Base-by-base conservation (phyloP, 2,329 filamentous ascomycete genomes). In the Botryosphaeria dothidea region DNA sequence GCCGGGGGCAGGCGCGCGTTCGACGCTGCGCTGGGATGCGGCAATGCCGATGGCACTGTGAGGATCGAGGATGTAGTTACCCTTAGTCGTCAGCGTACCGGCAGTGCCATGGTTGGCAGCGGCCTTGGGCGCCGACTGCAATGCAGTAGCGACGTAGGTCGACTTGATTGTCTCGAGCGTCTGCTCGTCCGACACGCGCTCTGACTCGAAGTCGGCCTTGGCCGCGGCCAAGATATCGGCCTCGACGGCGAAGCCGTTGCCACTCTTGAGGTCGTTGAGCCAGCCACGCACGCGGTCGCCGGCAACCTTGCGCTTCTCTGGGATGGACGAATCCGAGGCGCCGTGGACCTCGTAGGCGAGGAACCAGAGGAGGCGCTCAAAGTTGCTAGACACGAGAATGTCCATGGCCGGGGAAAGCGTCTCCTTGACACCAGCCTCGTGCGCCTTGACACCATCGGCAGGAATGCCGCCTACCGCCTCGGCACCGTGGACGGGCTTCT, bases 391-490 rank as follows among this genome's bases (percentile, higher is more conserved):
- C 13, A 98, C 93, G 3, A 98, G 84, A 69, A 98, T 98, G 77
- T 99, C 95, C 95, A 99, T 98, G 51, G 95, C 95, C 0, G 95
- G 95, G 71, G 90, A 93, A 60, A 96, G 85, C 0, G 95, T 99
- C 81, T 96, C 93, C 80, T 92, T 93, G 67, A 94, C 92, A 41
- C 91, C 92, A 49, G 88, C 86, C 49, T 81, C 79, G 66, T 92
- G 88, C 7, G 86, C 85, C 71, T 88, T 85, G 19, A 78, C 85
- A 27, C 86, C 86, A 70, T 88, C 86, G 62, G 81, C 81, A 3
- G 77, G 77, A 23, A 86, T 75, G 11, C 84, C 84, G 49, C 84
- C 84, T 68, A 86, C 81, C 0, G 87, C 86, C 58, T 84, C 83
- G 6, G 79, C 73, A 1, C 86, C 86, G 63, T 84, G 80, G 7